Base-by-base conservation (phyloP, 352 stramenopile genomes). In the Pseudoperonospora humuli region DNA sequence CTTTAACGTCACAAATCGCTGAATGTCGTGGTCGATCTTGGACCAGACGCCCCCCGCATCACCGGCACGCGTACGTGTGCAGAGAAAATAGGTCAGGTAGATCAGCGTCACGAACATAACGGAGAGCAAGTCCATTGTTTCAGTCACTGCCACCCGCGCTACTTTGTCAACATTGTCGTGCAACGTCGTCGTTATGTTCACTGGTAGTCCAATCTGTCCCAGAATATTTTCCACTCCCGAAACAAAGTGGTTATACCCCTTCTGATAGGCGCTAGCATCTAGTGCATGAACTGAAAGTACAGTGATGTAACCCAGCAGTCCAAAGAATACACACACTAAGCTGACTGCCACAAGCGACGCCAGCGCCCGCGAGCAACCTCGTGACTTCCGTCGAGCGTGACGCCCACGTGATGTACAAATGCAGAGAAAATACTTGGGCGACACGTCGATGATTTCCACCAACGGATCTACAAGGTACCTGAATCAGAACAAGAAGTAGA, bases 81-180 rank as follows among this genome's bases (percentile, higher is more conserved):
- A 88, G 14, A 93, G 49, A 56, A 93, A 93, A 58, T 93, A 93
- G 5, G 79, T 90, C 13, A 93, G 49, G 54, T 93, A 93, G 56
- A 93, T 93, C 25, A 91, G 75, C 21, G 81, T 93, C 45, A 93
- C 78, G 44, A 93, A 93, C 67, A 93, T 81, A 31, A 89, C 75
- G n/a, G 81, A 93, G 41, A 93, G 81, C 28, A 93, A 58, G 50
- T 93, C 78, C 81, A 93, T 93, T 7, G 75, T 90, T 59, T 93
- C 68, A 10, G 81, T 93, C 46, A 93, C 73, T 39, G 89, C 75
- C 20, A 91, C 60, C 26, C 78, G 75, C 14, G 79, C 81, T 18
- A 93, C 44, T 60, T 93, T 93, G 64, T 93, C 78, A 39, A 93
- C 76, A 46, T 93, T 93, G 61, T 93, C 81, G 47, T 93, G 81